Conservation (phyloP, 2,329 filamentous ascomycete genomes). For the Cryoendolithus antarcticus region DNA sequence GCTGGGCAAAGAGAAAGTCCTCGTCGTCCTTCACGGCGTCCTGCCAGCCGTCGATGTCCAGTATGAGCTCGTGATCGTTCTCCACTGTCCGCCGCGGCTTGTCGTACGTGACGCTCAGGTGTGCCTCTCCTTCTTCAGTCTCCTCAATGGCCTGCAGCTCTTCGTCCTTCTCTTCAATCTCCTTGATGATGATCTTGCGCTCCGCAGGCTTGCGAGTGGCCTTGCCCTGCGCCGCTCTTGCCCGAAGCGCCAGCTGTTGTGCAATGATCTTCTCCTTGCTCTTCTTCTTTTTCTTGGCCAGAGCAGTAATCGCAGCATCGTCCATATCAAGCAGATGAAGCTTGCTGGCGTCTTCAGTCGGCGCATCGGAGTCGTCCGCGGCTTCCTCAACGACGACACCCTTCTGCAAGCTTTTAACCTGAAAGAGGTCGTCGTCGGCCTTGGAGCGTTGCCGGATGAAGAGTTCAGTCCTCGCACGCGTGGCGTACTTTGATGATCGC, state of each 20-base stretch:
- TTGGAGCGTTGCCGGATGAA: slow-evolving; percentile 67
- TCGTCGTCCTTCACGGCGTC: slow-evolving; percentile 57
- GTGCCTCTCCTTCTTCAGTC: slow-evolving; percentile 35
- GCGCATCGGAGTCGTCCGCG: slow-evolving; percentile 18
- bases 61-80: slow-evolving; percentile 49
- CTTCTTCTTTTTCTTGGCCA: slow-evolving; percentile 48
- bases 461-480: slow-evolving; percentile 57
- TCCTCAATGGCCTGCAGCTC: slow-evolving; percentile 32
- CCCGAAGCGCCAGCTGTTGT: slow-evolving; percentile 50
- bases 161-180: slow-evolving; percentile 22
- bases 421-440: slow-evolving; percentile 72
- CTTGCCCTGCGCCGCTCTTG: slow-evolving; percentile 20
- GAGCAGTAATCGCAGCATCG: slow-evolving; percentile 4
- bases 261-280: slow-evolving; percentile 68
- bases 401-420: slow-evolving; percentile 41
- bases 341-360: slow-evolving; percentile 10
- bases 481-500: slow-evolving; percentile 55
- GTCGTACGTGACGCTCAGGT: slow-evolving; percentile 48
- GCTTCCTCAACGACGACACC: slow-evolving; percentile 28
- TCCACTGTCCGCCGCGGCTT: slow-evolving; percentile 52
- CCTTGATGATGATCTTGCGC: slow-evolving; percentile 24
- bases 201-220: slow-evolving; percentile 16
- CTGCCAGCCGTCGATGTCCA: slow-evolving; percentile 62
- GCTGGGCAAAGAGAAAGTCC: slow-evolving; percentile 45
- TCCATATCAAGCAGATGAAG: slow-evolving; percentile 6